Evolutionary conservation across 2,329 filamentous ascomycete genomes (phyloP), one percentile per base, ranked within the genome.

Genomic region (Fusarium austroafricanum): DNA sequence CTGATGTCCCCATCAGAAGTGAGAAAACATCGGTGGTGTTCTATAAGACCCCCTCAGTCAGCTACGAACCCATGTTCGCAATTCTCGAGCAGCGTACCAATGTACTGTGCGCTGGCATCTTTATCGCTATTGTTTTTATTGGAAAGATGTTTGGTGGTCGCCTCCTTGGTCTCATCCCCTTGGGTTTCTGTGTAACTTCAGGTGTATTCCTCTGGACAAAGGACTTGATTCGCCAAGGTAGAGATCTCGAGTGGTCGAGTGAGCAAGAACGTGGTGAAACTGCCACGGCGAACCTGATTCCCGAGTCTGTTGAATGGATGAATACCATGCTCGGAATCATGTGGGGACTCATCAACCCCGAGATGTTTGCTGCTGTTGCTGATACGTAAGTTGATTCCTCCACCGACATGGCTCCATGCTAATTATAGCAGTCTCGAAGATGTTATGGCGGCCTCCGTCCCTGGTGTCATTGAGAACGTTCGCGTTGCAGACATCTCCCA

Each of bases 21-120:
- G 95, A 98, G 77, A 97, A 96, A 85, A 98, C 96, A 5, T 97
- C 97, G 66, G 90, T 98, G 18, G 86, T 97, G 29, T 98, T 98
- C 79, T 95, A 97, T 78, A 95, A 96, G 17, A 98, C 95, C 0
- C 95, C 95, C 0, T 92, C 91, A 0, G 87, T 97, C 70, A 93
- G 90, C 81, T 97, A 93, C 75, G 93, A 97, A 78, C 93, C 94
- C 6, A 97, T 94, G 86, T 97, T 92, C 76, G 87, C 84, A 20
- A 79, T 87, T 14, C 79, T 97, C 59, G 93, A 98, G 79, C 87
- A 88, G 68, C 87, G 90, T 11, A 92, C 91, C n/a, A 89, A 87
- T 44, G 82, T 88, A 1, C 80, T 97, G 6, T 92, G 91, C 69
- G 81, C 84, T 12, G 90, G 84, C 10, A 90, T 97, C 52, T 89